Evolutionary conservation across 768 basidiomycete species (phyloP).

Genomic region (Lactifluus rugatus): DNA sequence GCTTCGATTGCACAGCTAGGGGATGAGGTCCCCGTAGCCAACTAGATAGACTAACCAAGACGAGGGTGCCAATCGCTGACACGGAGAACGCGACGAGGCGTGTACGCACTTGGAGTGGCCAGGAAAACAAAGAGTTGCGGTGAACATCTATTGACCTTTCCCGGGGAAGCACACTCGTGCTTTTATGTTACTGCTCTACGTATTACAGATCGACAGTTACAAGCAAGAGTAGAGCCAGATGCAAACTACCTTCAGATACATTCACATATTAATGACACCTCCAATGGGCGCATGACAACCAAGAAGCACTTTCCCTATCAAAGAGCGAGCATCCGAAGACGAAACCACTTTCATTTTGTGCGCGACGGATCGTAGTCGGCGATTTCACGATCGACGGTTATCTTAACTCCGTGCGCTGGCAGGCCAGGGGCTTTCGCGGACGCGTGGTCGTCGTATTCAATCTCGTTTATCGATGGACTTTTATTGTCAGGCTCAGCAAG

Average conservation of each 20-base stretch:
- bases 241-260: background rate
- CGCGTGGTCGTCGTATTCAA: constrained; percentile 21
- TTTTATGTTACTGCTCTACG: background rate
- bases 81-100: background rate
- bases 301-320: background rate
- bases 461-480: constrained; percentile 3
- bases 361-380: constrained; percentile 12
- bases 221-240: background rate
- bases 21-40: constrained; percentile 9
- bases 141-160: too few species aligned
- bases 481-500: constrained; percentile 6
- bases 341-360: background rate
- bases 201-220: background rate
- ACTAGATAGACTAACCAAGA: constrained; percentile 1
- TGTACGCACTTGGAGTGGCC: too few species aligned
- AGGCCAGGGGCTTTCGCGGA: constrained; percentile 4
- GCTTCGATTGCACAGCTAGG: background rate
- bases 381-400: constrained; percentile 19
- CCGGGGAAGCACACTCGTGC: too few species aligned
- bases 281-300: background rate
- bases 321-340: too few species aligned
- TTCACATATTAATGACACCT: background rate
- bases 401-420: constrained; percentile 9
- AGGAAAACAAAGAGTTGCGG: too few species aligned
- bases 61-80: background rate